Conservation (phyloP, 306 rosid species). For the Herpetospermum pedunculosum region DNA sequence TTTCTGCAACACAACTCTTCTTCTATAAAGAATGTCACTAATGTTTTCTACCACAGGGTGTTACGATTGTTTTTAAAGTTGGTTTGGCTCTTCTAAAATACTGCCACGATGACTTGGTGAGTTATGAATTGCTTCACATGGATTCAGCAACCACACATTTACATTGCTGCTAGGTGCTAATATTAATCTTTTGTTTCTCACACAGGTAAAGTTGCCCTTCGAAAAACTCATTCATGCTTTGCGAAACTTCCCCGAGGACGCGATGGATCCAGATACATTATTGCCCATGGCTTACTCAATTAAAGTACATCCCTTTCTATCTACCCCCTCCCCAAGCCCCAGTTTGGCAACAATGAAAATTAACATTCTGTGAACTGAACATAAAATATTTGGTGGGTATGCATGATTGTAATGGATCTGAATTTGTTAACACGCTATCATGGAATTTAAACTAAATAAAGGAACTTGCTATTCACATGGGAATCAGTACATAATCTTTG, state of each 20-base stretch:
- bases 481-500: too few relatives aligned
- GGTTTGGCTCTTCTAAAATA: conserved; percentile 88
- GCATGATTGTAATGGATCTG: not conserved
- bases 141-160: not conserved
- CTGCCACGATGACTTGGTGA: conserved; percentile 95
- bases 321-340: not conserved
- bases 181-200: conserved; percentile 11
- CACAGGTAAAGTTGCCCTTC: conserved; percentile 81
- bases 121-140: conserved; percentile 17
- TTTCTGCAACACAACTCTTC: conserved; percentile 9
- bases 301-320: conserved; percentile 39
- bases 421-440: not conserved
- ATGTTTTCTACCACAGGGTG: conserved; percentile 55
- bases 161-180: conserved; percentile 4
- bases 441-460: not conserved
- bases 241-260: conserved; percentile 85
- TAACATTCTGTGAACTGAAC: not conserved
- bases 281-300: conserved; percentile 87
- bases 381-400: not conserved
- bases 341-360: not conserved
- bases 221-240: conserved; percentile 90
- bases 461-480: not conserved
- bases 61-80: conserved; percentile 81
- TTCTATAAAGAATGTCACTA: conserved; percentile 8
- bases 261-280: conserved; percentile 81